Evolutionary conservation across 2,329 filamentous ascomycete genomes (phyloP).

Genomic region (Diaporthe capsici): DNA sequence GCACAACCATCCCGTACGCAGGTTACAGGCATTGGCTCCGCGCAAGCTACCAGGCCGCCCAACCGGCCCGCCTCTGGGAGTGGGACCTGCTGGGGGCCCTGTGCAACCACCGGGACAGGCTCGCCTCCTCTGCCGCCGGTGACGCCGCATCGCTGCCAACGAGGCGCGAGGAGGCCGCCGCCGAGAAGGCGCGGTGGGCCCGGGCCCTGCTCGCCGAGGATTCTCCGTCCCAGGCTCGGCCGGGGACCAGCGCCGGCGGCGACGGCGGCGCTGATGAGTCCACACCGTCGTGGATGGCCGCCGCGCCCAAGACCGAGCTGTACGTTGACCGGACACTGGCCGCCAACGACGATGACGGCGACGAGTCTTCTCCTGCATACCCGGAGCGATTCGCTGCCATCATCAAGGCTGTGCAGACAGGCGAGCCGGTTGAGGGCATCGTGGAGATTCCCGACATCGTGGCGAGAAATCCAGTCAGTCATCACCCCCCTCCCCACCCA

Average conservation of each 20-base stretch:
- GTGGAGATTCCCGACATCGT: slow-evolving; percentile 87
- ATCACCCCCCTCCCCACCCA: neutral
- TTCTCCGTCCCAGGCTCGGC: neutral
- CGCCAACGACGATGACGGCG: slow-evolving; percentile 42
- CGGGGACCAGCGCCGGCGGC: neutral
- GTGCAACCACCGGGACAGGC: slow-evolving; percentile 45
- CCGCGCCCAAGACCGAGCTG: slow-evolving; percentile 63
- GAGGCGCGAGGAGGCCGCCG: slow-evolving; percentile 25
- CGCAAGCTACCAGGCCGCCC: slow-evolving; percentile 51
- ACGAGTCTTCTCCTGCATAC: slow-evolving; percentile 66
- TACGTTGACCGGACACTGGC: slow-evolving; percentile 57
- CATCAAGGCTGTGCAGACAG: slow-evolving; percentile 85
- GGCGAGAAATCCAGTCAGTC: slow-evolving; percentile 76
- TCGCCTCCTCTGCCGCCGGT: neutral
- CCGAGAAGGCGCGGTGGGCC: slow-evolving; percentile 37
- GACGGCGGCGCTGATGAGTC: slow-evolving; percentile 30
- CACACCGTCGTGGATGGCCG: slow-evolving; percentile 61
- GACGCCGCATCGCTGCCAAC: neutral
- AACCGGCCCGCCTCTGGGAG: slow-evolving; percentile 45
- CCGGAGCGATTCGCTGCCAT: slow-evolving; percentile 89
- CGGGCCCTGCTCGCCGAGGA: slow-evolving; percentile 31
- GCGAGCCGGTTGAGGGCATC: slow-evolving; percentile 88
- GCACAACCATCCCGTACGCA: slow-evolving; percentile 73
- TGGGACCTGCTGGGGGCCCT: slow-evolving; percentile 42
- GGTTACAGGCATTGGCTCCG: slow-evolving; percentile 77